A percentile compares a stretch with the other conserved stretches of the same genome.
Evolutionary conservation across 2,329 filamentous ascomycete genomes (phyloP).

Genomic region (Gliomastix tumulicola): DNA sequence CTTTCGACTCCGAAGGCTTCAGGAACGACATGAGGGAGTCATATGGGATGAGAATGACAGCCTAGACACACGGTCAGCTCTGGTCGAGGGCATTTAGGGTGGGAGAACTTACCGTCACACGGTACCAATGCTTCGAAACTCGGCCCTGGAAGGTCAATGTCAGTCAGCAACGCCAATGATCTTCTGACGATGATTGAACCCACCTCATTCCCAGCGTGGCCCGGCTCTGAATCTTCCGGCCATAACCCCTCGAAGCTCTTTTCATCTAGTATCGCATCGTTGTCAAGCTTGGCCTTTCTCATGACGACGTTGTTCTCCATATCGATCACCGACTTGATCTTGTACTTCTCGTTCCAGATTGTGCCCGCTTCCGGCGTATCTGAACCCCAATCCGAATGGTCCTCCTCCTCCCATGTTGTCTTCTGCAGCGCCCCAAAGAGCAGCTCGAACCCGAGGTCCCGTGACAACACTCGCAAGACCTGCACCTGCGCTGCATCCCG

Average conservation of each 20-base stretch:
- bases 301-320: slow-evolving; percentile 11
- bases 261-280: slow-evolving; percentile 12
- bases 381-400: slow-evolving; percentile 3
- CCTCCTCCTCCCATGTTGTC: slow-evolving; percentile 11
- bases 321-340: slow-evolving; percentile 15
- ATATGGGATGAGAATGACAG: neutral
- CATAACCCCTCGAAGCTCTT: slow-evolving; percentile 10
- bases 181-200: slow-evolving; percentile 5
- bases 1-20: too few species aligned
- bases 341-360: slow-evolving; percentile 5
- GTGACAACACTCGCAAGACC: slow-evolving; percentile 13
- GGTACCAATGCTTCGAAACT: neutral
- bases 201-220: slow-evolving; percentile 19
- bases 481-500: slow-evolving; percentile 16
- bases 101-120: neutral
- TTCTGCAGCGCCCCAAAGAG: slow-evolving; percentile 24
- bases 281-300: slow-evolving; percentile 7
- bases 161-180: slow-evolving; percentile 13
- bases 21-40: neutral
- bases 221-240: slow-evolving; percentile 14
- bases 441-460: slow-evolving; percentile 17
- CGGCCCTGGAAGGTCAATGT: slow-evolving; percentile 2
- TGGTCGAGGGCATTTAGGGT: neutral
- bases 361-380: too few species aligned
- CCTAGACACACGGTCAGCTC: neutral